Conservation (phyloP, 768 basidiomycete genomes). For the Suillus occidentalis region DNA sequence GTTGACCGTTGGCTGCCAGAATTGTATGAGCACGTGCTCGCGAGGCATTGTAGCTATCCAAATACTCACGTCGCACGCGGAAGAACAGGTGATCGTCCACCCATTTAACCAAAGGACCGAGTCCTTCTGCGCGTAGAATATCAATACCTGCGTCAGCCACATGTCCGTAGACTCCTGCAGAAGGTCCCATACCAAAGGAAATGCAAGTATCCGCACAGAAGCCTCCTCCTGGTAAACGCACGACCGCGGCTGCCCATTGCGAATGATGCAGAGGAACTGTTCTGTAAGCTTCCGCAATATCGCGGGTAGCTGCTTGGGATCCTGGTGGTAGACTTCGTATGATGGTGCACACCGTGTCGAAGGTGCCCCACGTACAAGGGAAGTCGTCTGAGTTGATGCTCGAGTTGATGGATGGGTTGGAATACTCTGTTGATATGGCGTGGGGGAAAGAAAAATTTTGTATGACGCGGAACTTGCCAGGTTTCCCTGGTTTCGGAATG, state of each 20-base stretch:
- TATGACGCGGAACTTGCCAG: conserved; percentile 5
- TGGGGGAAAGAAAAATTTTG: not conserved
- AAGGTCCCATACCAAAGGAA: not conserved
- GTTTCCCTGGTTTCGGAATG: conserved; percentile 37
- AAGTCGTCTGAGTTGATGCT: conserved; percentile 32
- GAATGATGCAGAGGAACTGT: conserved; percentile 27
- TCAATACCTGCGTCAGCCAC: conserved; percentile 8
- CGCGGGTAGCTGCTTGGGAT: conserved; percentile 29
- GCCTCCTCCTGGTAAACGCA: conserved; percentile 14
- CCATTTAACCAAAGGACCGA: not conserved
- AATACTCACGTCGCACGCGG: not conserved
- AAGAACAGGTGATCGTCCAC: conserved; percentile 7
- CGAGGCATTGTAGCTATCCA: conserved; percentile 4
- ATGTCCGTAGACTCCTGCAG: not conserved
- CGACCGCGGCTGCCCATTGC: conserved; percentile 29
- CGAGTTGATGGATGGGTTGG: conserved; percentile 36
- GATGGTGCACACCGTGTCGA: conserved; percentile 18
- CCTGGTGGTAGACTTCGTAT: conserved; percentile 27
- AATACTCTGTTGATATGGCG: conserved; percentile 7
- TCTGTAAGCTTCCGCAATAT: conserved; percentile 35
- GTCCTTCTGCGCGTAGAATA: not conserved
- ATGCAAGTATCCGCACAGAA: conserved; percentile 12
- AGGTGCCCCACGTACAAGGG: conserved; percentile 47
- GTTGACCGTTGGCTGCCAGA: conserved; percentile 2
- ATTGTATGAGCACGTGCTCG: not conserved